These are phyloP conservation scores for Leccinum disarticulatum DNA, from an alignment of 768 basidiomycete genomes.

Conservation along the genomic window DNA sequence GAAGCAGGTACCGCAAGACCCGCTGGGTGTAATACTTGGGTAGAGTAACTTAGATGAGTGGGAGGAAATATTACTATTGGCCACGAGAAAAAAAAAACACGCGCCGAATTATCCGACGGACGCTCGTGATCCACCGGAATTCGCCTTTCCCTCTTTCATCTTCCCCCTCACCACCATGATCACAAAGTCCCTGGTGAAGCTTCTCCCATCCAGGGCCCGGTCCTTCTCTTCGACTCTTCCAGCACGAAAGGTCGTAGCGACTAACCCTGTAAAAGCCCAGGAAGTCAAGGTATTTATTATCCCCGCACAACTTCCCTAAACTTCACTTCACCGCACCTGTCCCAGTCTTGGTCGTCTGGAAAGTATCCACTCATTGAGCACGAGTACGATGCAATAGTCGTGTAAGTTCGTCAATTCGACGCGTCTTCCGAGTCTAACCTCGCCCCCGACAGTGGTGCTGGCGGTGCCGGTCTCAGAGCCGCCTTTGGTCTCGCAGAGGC, in stretches of 20 bases:
- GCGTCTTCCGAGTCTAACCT: constrained; percentile 14
- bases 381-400: constrained; percentile 97
- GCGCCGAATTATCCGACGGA: constrained; percentile 6
- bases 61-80: constrained; percentile 2
- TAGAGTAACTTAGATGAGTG: constrained; percentile 14
- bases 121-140: constrained; percentile 19
- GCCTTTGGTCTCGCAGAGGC: constrained; percentile 98
- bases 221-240: constrained; percentile 67
- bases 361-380: constrained; percentile 98
- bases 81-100: constrained; percentile 24
- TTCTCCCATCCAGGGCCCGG: constrained; percentile 42
- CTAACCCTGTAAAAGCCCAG: constrained; percentile 76
- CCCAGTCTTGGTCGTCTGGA: constrained; percentile 73
- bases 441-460: constrained; percentile 72
- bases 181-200: constrained; percentile 54
- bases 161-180: constrained; percentile 52
- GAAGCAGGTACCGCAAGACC: constrained; percentile 23
- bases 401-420: constrained; percentile 58
- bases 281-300: constrained; percentile 63
- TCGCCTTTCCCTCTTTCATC: neutral
- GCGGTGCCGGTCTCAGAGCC: constrained; percentile 96
- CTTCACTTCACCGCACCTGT: constrained; percentile 6
- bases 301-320: constrained; percentile 8
- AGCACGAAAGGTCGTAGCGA: constrained; percentile 60
- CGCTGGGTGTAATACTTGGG: constrained; percentile 27